Base-by-base conservation (phyloP, 305 asterid species). In the Solanum hybrid region DNA sequence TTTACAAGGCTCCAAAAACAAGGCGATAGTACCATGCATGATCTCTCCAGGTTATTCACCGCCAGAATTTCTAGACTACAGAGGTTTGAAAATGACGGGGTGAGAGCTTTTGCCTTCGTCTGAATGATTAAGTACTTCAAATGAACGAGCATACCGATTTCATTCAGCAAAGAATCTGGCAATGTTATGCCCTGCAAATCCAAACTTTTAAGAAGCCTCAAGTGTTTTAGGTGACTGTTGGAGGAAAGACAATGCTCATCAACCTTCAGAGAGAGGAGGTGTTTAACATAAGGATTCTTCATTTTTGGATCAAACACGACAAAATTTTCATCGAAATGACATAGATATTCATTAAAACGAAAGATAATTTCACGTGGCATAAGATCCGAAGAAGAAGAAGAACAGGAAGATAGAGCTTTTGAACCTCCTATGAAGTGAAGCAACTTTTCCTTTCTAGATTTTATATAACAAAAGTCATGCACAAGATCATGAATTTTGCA, bases 401-500 rank as follows among this genome's bases (percentile, higher is more conserved):
- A 56, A 56, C 10, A 56, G 10, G 69, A 56, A 5, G 9, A 79
- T 4, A 0, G 31, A 36, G 10, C 64, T 6, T 20, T 38, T 79
- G 66, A 38, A 6, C 32, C 26, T 40, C 35, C 35, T 20, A 46
- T 24, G 36, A 27, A 56, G 69, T 17, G 42, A 56, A 86, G 37
- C 26, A 89, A n/a, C 22, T 36, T 36, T 64, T 77, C 75, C 14
- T 89, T 40, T 12, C 69, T 20, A 85, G 89, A 77, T 75, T 32
- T 7, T 46, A 60, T 24, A 0, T 6, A 3, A 40, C 71, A 73
- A 69, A 85, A 72, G 2, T 85, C 90, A 56, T 76, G 86, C 37
- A 89, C 17, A 7, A 89, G 42, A 26, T 89, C 87, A 26, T 86
- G 89, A 10, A 90, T 78, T 32, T 31, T 46, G 17, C 84, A 90